Evolutionary conservation across 208 protist genomes (phyloP), one percentile per base, ranked within the genome.

Genomic region (Sergeia podlipaevii): DNA sequence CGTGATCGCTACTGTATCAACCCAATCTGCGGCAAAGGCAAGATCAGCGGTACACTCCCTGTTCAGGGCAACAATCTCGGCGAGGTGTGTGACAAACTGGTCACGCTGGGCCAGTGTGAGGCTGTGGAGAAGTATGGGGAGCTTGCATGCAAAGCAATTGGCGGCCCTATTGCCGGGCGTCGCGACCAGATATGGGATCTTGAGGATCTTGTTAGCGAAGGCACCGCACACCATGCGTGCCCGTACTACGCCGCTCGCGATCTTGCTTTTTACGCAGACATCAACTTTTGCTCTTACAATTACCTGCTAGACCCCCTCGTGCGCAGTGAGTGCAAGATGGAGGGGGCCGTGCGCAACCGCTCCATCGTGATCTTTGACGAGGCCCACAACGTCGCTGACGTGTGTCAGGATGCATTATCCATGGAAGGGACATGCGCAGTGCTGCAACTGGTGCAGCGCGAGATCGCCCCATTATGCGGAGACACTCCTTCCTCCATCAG

Each of bases 211-310:
- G 72, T 96, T 1, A 39, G 70, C 36, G 71, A 89, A 26, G 93
- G 94, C 6, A 49, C 55, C 3, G 60, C 64, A 0, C 58, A 74
- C 3, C 46, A 60, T 28, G 68, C 82, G 43, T 99, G 97, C 72
- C 96, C 97, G 11, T 99, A 97, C 63, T 98, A 96, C 81, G 74
- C 91, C 4, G 63, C 86, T 1, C 81, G 91, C 15, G 88, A 95
- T 33, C 60, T 94, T 8, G 58, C 87, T 20, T 77, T 82, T 36
- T 82, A 65, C 29, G 82, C 95, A 0, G 88, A 98, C 41, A 71
- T 99, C 18, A 83, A 95, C 48, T 98, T 99, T 52, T 81, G 91
- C 56, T 97, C 97, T 7, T 99, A 99, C 73, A 97, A 97, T 60
- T 99, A 99, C 66, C 55, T 99, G n/a, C 79, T 98, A 10, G 97